Evolutionary conservation across 2,329 filamentous ascomycete species (phyloP), one percentile per base, ranked within the genome.

Genomic region (Xylariales sp.): DNA sequence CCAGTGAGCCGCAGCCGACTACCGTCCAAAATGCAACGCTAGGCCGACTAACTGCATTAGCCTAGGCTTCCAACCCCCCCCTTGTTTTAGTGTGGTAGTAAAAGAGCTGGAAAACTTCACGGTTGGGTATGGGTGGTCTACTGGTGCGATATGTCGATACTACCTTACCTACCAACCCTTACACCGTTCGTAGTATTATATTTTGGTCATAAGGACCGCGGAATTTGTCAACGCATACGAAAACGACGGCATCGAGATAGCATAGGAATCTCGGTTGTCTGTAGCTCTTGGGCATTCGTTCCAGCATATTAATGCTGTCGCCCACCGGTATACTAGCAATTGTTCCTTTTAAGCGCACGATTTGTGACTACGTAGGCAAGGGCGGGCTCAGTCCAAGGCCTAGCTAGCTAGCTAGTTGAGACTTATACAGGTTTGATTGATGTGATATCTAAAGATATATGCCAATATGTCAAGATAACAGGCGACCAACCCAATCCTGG

Each of bases 21-120:
- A 65, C 53, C 58, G 64, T 61, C 56, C 36, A 61, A 46, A 57
- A 64, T 62, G 60, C 56, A 52, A 68, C 68, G 64, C 60, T 62
- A 64, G 67, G 67, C 67, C 67, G 67, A 65, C 63, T 66, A 53
- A 68, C 63, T 64, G 52, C 63, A 63, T 64, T 30, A 65, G 41
- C 36, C 56, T 69, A 60, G 49, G 56, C 54, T 56, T 53, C 36
- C 57, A 39, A 43, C 45, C n/a, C 36, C 28, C 36, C 59, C 50
- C 32, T 61, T 53, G 46, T 43, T 54, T 52, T 56, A 43, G 36
- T 32, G 18, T 45, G 36, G 54, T 46, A 32, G 53, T 30, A 45
- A 43, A 34, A 55, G n/a, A 56, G 32, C 62, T 57, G 34, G 53
- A 52, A 64, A 64, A 56, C 54, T 45, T 56, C 54, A 32, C 32